Percentiles rank a stretch among this genome's conserved stretches.
These are phyloP conservation scores for Mucor piriformis DNA, from an alignment of 371 early-diverging fungal genomes.

Conservation along the genomic window DNA sequence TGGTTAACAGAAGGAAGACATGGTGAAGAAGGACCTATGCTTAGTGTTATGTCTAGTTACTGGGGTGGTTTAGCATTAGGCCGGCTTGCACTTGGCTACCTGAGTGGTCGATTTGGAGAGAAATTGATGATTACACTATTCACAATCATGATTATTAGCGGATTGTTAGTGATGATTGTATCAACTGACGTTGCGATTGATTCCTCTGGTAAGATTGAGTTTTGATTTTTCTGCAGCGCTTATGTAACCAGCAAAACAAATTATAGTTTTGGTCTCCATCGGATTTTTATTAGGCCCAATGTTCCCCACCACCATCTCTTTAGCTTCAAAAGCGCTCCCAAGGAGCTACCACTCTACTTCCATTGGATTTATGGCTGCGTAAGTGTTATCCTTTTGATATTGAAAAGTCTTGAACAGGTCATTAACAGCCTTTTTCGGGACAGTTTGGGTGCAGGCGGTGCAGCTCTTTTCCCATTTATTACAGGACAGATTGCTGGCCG, in stretches of 20 bases:
- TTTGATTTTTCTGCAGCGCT: background rate
- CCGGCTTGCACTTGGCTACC: slow-evolving; percentile 32
- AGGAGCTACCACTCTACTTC: slow-evolving; percentile 34
- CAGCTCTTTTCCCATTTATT: slow-evolving; percentile 43
- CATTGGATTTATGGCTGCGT: slow-evolving; percentile 43
- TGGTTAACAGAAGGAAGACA: slow-evolving; percentile 37
- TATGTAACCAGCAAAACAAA: background rate
- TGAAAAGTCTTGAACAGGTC: background rate
- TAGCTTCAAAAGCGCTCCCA: slow-evolving; percentile 37
- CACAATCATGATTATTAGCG: slow-evolving; percentile 20
- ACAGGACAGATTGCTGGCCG: slow-evolving; percentile 33
- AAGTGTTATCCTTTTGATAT: slow-evolving; percentile 2
- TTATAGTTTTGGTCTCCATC: slow-evolving; percentile 23
- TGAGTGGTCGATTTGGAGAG: slow-evolving; percentile 35
- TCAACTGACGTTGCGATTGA: slow-evolving; percentile 16
- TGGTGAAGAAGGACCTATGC: slow-evolving; percentile 29
- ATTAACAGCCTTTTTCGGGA: background rate
- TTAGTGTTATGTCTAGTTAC: slow-evolving; percentile 31
- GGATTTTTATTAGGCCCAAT: slow-evolving; percentile 39
- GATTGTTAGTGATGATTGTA: slow-evolving; percentile 18
- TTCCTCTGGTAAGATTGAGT: slow-evolving; percentile 16
- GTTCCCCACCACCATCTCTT: slow-evolving; percentile 41
- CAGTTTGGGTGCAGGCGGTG: slow-evolving; percentile 43
- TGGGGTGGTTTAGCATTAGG: slow-evolving; percentile 42
- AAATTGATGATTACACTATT: slow-evolving; percentile 34